Base-by-base conservation (phyloP, 2,329 filamentous ascomycete species). In the Setomelanomma holmii region DNA sequence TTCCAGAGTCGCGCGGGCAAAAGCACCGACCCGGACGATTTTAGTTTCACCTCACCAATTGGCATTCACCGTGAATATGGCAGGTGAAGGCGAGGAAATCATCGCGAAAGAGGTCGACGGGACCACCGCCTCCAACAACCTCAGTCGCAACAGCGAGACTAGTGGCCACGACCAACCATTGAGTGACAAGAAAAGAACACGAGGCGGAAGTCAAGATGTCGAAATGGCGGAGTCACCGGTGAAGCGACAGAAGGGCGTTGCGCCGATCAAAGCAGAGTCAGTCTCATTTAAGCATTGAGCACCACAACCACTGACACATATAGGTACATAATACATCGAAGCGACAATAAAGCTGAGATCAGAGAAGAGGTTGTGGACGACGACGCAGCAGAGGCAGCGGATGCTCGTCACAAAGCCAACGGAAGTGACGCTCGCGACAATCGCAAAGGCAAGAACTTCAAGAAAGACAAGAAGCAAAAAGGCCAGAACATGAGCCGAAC, bases 401-500 rank as follows among this genome's bases (percentile, higher is more conserved):
- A 81, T 46, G 74, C 76, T 47, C 62, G 67, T 24, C 75, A 80
- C 46, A 72, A 78, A 73, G 77, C 40, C 14, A 16, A 7, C n/a
- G 47, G 40, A 19, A 24, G 49, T 48, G 69, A 72, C 70, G 63
- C 72, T 5, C 45, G 38, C 64, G 78, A 36, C 10, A 36, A 36
- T 6, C 34, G 77, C 61, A 75, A 74, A 43, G 78, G 76, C 64
- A 81, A 80, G 61, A 76, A 75, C 47, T 76, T 77, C 61, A 85
- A 83, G 68, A 81, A 84, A 61, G 83, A 84, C 69, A 88, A 88
- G 71, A 88, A 87, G 69, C 77, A 85, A 60, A 81, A 81, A 39
- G 90, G 90, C 27, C 92, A 96, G 75, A 97, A 98, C 75, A 92
- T 88, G 59, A 86, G 86, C 61, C 89, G 93, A 51, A 84, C 84